Evolutionary conservation across 345 rosid genomes (phyloP).

Genomic region (Euphorbia lathyris): DNA sequence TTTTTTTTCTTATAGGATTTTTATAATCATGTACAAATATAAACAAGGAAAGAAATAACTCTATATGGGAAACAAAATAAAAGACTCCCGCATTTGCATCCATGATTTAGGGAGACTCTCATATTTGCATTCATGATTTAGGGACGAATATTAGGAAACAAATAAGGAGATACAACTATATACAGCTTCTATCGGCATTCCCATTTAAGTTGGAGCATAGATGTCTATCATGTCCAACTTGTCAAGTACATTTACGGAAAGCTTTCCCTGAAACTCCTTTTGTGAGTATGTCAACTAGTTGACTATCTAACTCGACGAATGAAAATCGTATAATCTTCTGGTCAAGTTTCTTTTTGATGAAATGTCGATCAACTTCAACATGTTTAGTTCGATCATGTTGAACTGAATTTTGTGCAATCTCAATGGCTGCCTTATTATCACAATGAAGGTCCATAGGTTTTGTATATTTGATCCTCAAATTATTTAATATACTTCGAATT

Average conservation of each 20-base stretch:
- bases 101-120: too few relatives aligned
- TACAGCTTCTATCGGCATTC: not conserved
- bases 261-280: not conserved
- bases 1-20: too few relatives aligned
- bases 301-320: not conserved
- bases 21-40: too few relatives aligned
- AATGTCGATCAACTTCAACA: not conserved
- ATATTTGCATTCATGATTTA: too few relatives aligned
- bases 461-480: not conserved
- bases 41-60: too few relatives aligned
- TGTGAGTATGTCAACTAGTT: not conserved
- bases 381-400: not conserved
- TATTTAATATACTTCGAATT: too few relatives aligned
- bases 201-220: not conserved
- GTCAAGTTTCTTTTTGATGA: not conserved
- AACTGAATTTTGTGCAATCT: not conserved
- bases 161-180: too few relatives aligned
- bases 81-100: too few relatives aligned
- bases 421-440: not conserved
- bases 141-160: too few relatives aligned
- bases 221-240: not conserved
- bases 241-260: not conserved
- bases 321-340: not conserved
- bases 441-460: not conserved
- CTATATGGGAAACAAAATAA: too few relatives aligned